Conservation (phyloP, 1,284 basidiomycete genomes). For the Papiliotrema laurentii region DNA sequence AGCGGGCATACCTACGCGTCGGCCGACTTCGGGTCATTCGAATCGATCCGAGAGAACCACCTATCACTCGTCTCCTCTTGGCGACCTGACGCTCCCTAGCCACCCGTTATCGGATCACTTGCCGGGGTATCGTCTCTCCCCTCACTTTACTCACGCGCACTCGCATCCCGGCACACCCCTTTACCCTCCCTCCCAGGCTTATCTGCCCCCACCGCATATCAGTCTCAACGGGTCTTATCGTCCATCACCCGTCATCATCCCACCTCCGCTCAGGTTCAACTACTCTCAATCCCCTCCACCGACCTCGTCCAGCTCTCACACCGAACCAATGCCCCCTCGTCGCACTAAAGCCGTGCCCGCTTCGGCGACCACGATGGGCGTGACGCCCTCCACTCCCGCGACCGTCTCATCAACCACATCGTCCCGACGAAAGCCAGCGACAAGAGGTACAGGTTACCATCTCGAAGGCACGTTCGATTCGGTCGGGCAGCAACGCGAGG, state of each 20-base stretch:
- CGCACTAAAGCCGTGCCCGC: slow-evolving; percentile 25
- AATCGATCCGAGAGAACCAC: no score
- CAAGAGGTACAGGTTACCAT: slow-evolving; percentile 25
- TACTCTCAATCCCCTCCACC: slow-evolving; percentile 35
- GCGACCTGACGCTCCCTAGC: background rate
- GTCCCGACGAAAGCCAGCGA: slow-evolving; percentile 4
- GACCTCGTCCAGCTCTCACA: background rate
- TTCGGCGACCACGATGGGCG: slow-evolving; percentile 6
- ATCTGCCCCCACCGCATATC: background rate
- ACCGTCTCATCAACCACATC: slow-evolving; percentile 20
- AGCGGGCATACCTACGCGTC: no score
- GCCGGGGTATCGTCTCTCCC: background rate
- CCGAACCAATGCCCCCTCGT: slow-evolving; percentile 29
- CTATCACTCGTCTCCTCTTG: no score
- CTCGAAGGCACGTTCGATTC: slow-evolving; percentile 43
- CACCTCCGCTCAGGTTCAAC: slow-evolving; percentile 40
- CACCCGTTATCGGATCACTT: background rate
- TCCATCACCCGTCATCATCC: slow-evolving; percentile 34
- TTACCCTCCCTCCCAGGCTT: background rate
- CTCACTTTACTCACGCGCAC: background rate
- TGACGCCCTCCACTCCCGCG: slow-evolving; percentile 8
- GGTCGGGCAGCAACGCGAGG: slow-evolving; percentile 39
- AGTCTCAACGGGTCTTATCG: slow-evolving; percentile 2
- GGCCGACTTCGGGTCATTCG: no score
- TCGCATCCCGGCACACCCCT: background rate